Evolutionary conservation across 768 basidiomycete genomes (phyloP), one percentile per base, ranked within the genome.

Genomic region (Saitozyma sp.): DNA sequence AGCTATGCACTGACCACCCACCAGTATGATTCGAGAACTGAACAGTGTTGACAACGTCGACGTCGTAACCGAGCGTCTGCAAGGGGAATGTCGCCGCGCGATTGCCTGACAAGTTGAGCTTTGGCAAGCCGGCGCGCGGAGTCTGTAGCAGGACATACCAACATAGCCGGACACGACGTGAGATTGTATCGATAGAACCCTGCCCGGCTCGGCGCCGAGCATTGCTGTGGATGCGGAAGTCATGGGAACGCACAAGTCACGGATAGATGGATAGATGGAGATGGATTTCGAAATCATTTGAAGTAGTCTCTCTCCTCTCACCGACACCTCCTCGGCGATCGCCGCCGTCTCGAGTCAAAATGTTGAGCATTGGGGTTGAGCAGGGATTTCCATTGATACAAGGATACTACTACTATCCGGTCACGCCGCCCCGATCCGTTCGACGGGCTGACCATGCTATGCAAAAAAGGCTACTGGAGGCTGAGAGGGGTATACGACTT

Each of bases 161-260:
- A 94, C 95, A 73, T 95, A 97, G 53, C 95, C 95, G 67, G 88
- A 91, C 9, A 89, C 86, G 61, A 97, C 95, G 72, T 97, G 95
- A 2, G 90, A 92, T 71, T 98, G 95, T 54, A 97, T 86, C 70
- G 91, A 92, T 48, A 97, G 83, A 9, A 98, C 85, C 29, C 93
- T 29, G 29, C 29, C 29, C 29, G 29, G 29, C 29, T 29, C 29
- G 29, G 29, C 29, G 29, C 29, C 29, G 29, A 29, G 5, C 29
- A 29, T 29, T 29, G 29, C 29, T 29, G 29, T 29, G 29, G 2
- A 5, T 29, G 29, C 29, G 29, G 29, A 29, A 29, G 29, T 29
- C 29, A 29, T 29, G 29, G 29, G 5, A 29, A n/a, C n/a, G n/a
- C 29, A 5, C 2, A 29, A 29, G 29, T 29, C 29, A 29, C 29